Evolutionary conservation across 2,329 filamentous ascomycete genomes (phyloP).

Genomic region (Blastomyces parvus): DNA sequence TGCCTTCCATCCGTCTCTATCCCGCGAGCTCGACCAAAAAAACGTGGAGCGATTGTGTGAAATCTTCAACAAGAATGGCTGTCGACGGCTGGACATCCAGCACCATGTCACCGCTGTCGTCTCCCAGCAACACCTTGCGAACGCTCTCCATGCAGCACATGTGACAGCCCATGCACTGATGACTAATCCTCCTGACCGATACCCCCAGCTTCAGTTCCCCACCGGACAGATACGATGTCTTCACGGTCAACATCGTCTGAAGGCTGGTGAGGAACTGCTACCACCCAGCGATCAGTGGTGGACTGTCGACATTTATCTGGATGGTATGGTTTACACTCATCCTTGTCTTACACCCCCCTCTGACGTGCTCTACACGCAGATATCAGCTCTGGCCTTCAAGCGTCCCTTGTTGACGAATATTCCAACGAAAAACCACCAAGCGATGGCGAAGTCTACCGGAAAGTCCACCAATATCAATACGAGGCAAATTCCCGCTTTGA

Average conservation of each 20-base stretch:
- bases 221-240: slow-evolving; percentile 7
- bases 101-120: slow-evolving; percentile 20
- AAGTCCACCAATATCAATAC: slow-evolving; percentile 22
- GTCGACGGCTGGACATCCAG: slow-evolving; percentile 19
- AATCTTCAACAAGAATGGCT: slow-evolving; percentile 20
- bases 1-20: slow-evolving; percentile 15
- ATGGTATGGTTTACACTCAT: slow-evolving; percentile 6
- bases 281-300: slow-evolving; percentile 8
- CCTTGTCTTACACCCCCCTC: neutral
- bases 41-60: slow-evolving; percentile 18
- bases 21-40: slow-evolving; percentile 17
- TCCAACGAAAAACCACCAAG: slow-evolving; percentile 21
- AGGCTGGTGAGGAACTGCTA: slow-evolving; percentile 5
- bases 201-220: slow-evolving; percentile 7
- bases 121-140: slow-evolving; percentile 4
- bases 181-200: slow-evolving; percentile 1
- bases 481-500: slow-evolving; percentile 14
- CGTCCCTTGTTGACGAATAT: slow-evolving; percentile 24
- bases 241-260: slow-evolving; percentile 10
- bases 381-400: slow-evolving; percentile 20
- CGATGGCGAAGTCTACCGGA: slow-evolving; percentile 25
- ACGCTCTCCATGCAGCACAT: neutral
- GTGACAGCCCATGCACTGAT: slow-evolving; percentile 6
- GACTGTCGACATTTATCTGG: slow-evolving; percentile 11
- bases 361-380: slow-evolving; percentile 15